These are phyloP conservation scores for Yamadazyma ubonensis DNA, from an alignment of 805 yeast species.

Conservation along the genomic window DNA sequence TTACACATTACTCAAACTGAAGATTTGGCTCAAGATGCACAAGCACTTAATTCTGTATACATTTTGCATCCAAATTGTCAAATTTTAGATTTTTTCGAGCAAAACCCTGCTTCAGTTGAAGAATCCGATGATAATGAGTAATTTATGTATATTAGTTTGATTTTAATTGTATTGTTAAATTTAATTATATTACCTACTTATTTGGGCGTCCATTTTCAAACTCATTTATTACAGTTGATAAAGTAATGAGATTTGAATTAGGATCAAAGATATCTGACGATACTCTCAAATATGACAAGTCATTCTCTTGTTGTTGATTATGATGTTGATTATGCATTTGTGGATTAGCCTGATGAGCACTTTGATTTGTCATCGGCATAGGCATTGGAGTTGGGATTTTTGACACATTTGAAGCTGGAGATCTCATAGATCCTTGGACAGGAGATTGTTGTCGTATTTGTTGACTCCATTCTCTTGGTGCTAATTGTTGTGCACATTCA, in stretches of 20 bases:
- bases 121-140: slow-evolving; percentile 9
- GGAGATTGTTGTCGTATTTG: slow-evolving; percentile 8
- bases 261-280: slow-evolving; percentile 12
- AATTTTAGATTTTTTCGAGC: slow-evolving; percentile 63
- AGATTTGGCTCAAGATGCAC: slow-evolving; percentile 15
- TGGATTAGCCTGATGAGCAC: slow-evolving; percentile 1
- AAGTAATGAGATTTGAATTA: slow-evolving; percentile 14
- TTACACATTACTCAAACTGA: slow-evolving; percentile 50
- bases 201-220: slow-evolving; percentile 7
- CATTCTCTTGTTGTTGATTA: slow-evolving; percentile 3
- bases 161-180: slow-evolving; percentile 3
- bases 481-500: slow-evolving; percentile 50
- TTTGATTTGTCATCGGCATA: not conserved
- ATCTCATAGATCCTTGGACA: slow-evolving; percentile 3
- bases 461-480: slow-evolving; percentile 24
- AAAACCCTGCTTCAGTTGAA: slow-evolving; percentile 14
- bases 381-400: slow-evolving; percentile 3
- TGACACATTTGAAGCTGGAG: slow-evolving; percentile 7
- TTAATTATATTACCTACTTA: slow-evolving; percentile 1
- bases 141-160: slow-evolving; percentile 1
- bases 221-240: slow-evolving; percentile 16
- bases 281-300: slow-evolving; percentile 8
- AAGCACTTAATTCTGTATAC: slow-evolving; percentile 30
- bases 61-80: slow-evolving; percentile 80
- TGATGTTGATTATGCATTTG: slow-evolving; percentile 2